Evolutionary conservation across 2,329 filamentous ascomycete genomes (phyloP).

Genomic region (Talaromyces amestolkiae): DNA sequence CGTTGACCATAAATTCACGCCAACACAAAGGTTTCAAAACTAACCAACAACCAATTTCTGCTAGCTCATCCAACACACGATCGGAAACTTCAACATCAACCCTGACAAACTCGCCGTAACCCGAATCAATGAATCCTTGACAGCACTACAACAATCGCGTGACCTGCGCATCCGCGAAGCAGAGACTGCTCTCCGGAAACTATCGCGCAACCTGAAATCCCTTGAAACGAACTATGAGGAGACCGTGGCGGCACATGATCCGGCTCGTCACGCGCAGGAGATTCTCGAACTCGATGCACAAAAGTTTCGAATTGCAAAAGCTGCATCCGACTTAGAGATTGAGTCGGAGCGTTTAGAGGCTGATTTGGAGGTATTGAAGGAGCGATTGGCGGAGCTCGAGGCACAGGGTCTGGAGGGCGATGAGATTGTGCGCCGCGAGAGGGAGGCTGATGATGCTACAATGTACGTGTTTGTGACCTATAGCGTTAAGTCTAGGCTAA

Average conservation of each 20-base stretch:
- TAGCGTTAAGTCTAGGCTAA: not conserved
- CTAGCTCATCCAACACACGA: conserved; percentile 86
- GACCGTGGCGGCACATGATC: conserved; percentile 70
- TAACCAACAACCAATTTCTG: not conserved
- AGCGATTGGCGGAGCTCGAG: conserved; percentile 77
- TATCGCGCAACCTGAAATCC: conserved; percentile 72
- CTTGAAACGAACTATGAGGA: conserved; percentile 74
- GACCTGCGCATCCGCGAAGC: conserved; percentile 71
- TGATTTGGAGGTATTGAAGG: conserved; percentile 72
- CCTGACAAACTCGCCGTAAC: conserved; percentile 81
- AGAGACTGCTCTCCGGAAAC: conserved; percentile 65
- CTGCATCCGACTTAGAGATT: conserved; percentile 82
- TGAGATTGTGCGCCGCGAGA: conserved; percentile 50
- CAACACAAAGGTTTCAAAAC: not conserved
- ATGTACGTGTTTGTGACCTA: conserved; percentile 31
- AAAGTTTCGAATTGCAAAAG: conserved; percentile 93
- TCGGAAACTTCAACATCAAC: conserved; percentile 90
- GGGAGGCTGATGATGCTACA: conserved; percentile 51
- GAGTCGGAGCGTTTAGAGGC: conserved; percentile 88
- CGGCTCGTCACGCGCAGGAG: conserved; percentile 74
- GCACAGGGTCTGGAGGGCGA: conserved; percentile 79
- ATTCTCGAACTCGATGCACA: conserved; percentile 87
- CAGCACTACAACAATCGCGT: conserved; percentile 79
- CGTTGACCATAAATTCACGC: conserved; percentile 28
- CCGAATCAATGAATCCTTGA: conserved; percentile 79